A percentile compares a stretch with the other conserved stretches of the same genome.
phyloP scores from a whole-genome alignment of 1,284 basidiomycete species.

The Cryptococcus wingfieldii region DNA sequence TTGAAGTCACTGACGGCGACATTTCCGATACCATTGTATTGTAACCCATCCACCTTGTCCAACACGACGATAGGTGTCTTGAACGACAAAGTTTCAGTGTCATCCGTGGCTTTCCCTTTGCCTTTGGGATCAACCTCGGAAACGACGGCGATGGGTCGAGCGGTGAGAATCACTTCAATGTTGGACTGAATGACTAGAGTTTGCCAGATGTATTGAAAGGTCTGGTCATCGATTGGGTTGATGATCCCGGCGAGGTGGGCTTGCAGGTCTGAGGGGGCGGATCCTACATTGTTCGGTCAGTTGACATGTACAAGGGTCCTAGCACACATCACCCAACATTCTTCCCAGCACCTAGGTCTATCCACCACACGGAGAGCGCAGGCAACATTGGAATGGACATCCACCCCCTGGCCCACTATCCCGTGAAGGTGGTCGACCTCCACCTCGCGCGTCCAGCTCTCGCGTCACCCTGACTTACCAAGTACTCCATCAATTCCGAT shows the following conservation, averaged over 20 bases:
- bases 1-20: constrained; percentile 14
- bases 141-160: neutral
- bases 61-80: too few species aligned
- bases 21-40: neutral
- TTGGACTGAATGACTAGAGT: neutral
- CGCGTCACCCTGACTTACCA: constrained; percentile 30
- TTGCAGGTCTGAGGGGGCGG: neutral
- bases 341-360: too few species aligned
- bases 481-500: constrained; percentile 40
- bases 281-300: constrained; percentile 3
- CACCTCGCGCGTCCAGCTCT: constrained; percentile 2
- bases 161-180: neutral
- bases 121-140: too few species aligned
- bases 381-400: neutral
- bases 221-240: neutral
- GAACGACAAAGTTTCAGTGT: too few species aligned
- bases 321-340: too few species aligned
- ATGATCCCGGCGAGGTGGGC: neutral
- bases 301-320: neutral
- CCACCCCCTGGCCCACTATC: constrained; percentile 18
- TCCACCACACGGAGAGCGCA: too few species aligned
- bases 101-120: too few species aligned
- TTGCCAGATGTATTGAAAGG: neutral
- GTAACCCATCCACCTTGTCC: too few species aligned
- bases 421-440: constrained; percentile 13